phyloP scores from a whole-genome alignment of 2,329 filamentous ascomycete species.

The Lachnellula occidentalis region DNA sequence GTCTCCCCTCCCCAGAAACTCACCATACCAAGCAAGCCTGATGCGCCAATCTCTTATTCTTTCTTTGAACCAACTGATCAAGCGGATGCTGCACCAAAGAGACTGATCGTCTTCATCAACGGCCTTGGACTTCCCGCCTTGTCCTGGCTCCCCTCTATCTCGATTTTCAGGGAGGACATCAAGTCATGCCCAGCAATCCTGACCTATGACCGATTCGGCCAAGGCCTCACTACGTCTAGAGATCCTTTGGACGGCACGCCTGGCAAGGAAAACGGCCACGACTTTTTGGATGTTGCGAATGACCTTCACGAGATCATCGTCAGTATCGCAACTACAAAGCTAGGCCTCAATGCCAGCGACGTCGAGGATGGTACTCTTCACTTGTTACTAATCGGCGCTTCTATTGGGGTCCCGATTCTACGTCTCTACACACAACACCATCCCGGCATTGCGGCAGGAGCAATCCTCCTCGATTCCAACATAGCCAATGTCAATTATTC shows the following conservation, averaged over 20 bases:
- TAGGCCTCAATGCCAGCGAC: conserved; percentile 4
- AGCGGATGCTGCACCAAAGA: neutral
- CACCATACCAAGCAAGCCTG: conserved; percentile 28
- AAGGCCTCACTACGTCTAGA: conserved; percentile 22
- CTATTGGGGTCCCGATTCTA: conserved; percentile 29
- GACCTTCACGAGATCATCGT: conserved; percentile 29
- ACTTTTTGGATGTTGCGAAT: conserved; percentile 24
- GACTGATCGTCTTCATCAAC: conserved; percentile 30
- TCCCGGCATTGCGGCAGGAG: conserved; percentile 23
- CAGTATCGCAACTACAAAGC: conserved; percentile 13
- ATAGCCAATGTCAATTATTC: conserved; percentile 30
- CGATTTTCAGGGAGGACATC: conserved; percentile 16
- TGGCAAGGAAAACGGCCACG: conserved; percentile 26
- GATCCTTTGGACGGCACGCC: conserved; percentile 23
- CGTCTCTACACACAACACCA: conserved; percentile 30
- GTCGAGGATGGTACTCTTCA: conserved; percentile 12
- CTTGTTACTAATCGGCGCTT: conserved; percentile 28
- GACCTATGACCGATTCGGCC: conserved; percentile 31
- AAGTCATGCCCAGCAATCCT: conserved; percentile 27
- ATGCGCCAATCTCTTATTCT: conserved; percentile 28
- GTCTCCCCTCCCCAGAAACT: conserved; percentile 9
- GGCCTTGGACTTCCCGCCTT: conserved; percentile 28
- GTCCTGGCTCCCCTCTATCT: conserved; percentile 27
- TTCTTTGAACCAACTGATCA: conserved; percentile 22
- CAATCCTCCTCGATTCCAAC: conserved; percentile 32